Percentiles rank a stretch among this genome's conserved stretches.
phyloP scores from a whole-genome alignment of 306 rosid genomes.

The Canavalia gladiata region DNA sequence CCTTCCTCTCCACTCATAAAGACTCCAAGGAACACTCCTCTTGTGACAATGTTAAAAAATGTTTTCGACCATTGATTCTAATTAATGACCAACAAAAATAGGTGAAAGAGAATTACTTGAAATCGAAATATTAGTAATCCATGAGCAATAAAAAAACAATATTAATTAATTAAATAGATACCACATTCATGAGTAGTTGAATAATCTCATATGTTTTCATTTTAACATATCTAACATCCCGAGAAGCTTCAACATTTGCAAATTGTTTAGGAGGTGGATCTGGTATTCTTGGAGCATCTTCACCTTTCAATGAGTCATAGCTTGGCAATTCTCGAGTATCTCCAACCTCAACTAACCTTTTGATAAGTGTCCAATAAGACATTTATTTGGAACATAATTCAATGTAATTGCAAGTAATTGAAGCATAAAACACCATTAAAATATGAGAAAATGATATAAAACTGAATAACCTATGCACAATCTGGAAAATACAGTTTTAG shows the following conservation, averaged over 20 bases:
- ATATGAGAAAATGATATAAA: too few species aligned
- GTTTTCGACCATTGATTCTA: slow-evolving; percentile 51
- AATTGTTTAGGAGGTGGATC: background rate
- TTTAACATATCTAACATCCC: slow-evolving; percentile 41
- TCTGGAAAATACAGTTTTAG: too few species aligned
- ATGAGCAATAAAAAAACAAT: background rate
- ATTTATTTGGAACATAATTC: too few species aligned
- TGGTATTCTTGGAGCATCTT: background rate
- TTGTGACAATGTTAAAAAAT: slow-evolving; percentile 52
- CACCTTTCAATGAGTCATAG: slow-evolving; percentile 16
- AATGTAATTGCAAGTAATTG: too few species aligned
- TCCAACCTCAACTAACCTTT: slow-evolving; percentile 52
- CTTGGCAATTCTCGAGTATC: slow-evolving; percentile 40
- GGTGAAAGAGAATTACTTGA: background rate
- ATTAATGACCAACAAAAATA: background rate
- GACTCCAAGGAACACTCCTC: slow-evolving; percentile 45
- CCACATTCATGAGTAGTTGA: slow-evolving; percentile 58
- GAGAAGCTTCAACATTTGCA: slow-evolving; percentile 50
- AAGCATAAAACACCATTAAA: too few species aligned
- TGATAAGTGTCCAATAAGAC: background rate
- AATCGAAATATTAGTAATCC: background rate
- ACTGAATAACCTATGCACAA: too few species aligned
- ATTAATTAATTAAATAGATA: background rate
- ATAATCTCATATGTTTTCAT: slow-evolving; percentile 41
- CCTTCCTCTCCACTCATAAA: slow-evolving; percentile 44